Conservation (phyloP, 192 early-diverging fungal genomes). For the Umbelopsis isabellina region DNA sequence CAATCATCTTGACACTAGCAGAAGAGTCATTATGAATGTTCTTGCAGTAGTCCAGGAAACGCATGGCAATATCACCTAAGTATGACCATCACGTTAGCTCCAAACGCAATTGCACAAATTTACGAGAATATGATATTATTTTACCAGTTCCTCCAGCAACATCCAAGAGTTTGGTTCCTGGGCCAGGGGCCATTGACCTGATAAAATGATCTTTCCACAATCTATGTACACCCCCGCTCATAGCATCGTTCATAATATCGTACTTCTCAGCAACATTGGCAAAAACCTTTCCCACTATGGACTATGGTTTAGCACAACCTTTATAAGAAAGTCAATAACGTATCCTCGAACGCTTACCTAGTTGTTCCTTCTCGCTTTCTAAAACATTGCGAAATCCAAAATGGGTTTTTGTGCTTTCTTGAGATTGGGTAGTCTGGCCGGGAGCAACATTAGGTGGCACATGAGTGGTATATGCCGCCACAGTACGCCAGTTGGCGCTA, state of each 20-base stretch:
- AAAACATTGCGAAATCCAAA: constrained; percentile 94
- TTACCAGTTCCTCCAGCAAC: constrained; percentile 96
- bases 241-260: constrained; percentile 98
- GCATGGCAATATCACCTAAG: constrained; percentile 90
- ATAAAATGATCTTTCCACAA: constrained; percentile 98
- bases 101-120: background rate
- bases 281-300: constrained; percentile 85
- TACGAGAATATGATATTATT: background rate
- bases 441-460: background rate
- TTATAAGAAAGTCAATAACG: too few species aligned
- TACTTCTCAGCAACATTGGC: constrained; percentile 94
- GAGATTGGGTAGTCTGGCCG: background rate
- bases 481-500: background rate
- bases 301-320: background rate
- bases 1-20: constrained; percentile 84
- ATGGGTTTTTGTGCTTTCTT: constrained; percentile 64
- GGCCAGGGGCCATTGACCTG: constrained; percentile 75
- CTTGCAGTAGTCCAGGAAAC: constrained; percentile 87
- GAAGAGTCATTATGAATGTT: constrained; percentile 61
- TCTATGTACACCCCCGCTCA: constrained; percentile 92
- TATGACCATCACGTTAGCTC: background rate
- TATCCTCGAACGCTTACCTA: constrained; percentile 54
- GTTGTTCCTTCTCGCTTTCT: constrained; percentile 81
- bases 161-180: constrained; percentile 85
- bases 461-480: constrained; percentile 2